Evolutionary conservation across 306 rosid species (phyloP).

Genomic region (Dicorynia guianensis): DNA sequence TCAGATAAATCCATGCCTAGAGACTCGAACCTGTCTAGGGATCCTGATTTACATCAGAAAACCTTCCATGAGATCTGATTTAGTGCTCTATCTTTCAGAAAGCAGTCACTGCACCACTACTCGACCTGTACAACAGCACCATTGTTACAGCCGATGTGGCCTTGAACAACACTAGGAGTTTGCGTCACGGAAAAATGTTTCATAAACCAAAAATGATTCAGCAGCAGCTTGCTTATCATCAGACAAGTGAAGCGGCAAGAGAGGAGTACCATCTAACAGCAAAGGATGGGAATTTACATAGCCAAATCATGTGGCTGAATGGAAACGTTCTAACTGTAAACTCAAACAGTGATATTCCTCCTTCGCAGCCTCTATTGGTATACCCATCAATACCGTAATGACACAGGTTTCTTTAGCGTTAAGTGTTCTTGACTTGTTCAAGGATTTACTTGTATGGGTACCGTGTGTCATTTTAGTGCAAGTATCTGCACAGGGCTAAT

Average conservation of each 20-base stretch:
- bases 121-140: constrained; percentile 67
- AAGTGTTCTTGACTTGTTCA: no score
- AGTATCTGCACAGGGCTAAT: no score
- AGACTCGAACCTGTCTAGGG: no score
- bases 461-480: no score
- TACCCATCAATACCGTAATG: no score
- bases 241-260: constrained; percentile 47
- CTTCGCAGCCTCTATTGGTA: constrained; percentile 62
- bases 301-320: constrained; percentile 81
- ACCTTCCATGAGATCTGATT: constrained; percentile 31
- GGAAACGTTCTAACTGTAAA: constrained; percentile 67
- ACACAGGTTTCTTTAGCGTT: no score
- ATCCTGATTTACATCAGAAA: no score
- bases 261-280: constrained; percentile 85
- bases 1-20: no score
- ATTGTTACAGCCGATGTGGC: constrained; percentile 49
- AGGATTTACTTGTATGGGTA: no score
- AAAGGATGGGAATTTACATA: constrained; percentile 67
- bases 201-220: constrained; percentile 29
- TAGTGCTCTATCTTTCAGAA: constrained; percentile 54
- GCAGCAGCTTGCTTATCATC: constrained; percentile 28
- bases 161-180: constrained; percentile 38
- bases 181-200: constrained; percentile 43
- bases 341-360: constrained; percentile 77
- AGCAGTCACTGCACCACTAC: constrained; percentile 76